Evolutionary conservation across 176 grass and related monocot genomes (phyloP), one percentile per base, ranked within the genome.

Genomic region (Eragrostis nindensis): DNA sequence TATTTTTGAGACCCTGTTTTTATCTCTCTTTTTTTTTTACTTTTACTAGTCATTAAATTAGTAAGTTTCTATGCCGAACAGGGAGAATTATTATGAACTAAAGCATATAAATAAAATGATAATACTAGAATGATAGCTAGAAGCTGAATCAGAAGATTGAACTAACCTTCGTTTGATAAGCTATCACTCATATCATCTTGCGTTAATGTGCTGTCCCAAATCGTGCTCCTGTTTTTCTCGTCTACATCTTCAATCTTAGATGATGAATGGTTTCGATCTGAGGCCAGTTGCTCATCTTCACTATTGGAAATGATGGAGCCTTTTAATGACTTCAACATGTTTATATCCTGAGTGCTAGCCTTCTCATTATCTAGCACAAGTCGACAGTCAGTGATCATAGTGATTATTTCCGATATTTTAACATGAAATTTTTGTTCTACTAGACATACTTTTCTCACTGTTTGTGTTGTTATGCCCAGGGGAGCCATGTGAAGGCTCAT

Each of bases 291-390:
- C 39, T 66, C 73, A 77, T 89, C 59, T 88, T 52, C 60, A 42
- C 27, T 47, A 60, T 78, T 72, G 41, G 14, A 46, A 24, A 65
- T 71, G 65, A 46, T 32, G n/a, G 56, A 66, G 15, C 32, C 80
- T 66, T 72, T 88, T 74, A 73, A 42, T n/a, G 44, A 55, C 48
- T 83, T 66, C 40, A 50, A 66, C 41, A 49, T 61, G 54, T 59
- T 50, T 11, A 48, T 29, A 79, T 79, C 47, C 9, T 72, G 42
- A 41, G 27, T 43, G n/a, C 14, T 77, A 65, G 71, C 57, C 36
- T 75, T 80, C 27, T 70, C 70, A 59, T 48, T 81, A 21, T 66
- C 87, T 89, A 81, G 62, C 54, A 84, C 63, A 84, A 52, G 76
- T 21, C 71, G 6, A 32, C 7, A 44, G 36, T 57, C 5, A 73